Evolutionary conservation across 352 stramenopile species (phyloP).

Genomic region (Hyaloperonospora arabidopsidis): DNA sequence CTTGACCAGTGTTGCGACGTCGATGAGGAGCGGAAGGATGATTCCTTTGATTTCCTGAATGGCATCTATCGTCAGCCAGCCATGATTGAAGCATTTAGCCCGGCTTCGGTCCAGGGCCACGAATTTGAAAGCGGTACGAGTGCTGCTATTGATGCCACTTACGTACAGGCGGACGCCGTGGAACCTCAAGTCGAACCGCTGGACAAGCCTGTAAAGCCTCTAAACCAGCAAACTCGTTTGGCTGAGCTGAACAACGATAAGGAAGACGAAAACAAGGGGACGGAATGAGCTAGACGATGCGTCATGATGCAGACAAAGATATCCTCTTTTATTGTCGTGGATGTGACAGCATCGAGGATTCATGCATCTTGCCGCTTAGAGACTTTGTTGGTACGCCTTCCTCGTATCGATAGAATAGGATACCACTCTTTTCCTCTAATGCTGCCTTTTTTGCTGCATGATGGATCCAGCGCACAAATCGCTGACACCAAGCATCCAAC

Average conservation of each 20-base stretch:
- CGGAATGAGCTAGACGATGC: constrained; percentile 5
- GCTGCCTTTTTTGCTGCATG: no score
- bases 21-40: constrained; percentile 45
- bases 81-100: constrained; percentile 39
- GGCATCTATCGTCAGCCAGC: constrained; percentile 63
- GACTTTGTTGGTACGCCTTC: no score
- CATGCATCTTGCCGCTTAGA: no score
- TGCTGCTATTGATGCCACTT: constrained; percentile 18
- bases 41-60: constrained; percentile 55
- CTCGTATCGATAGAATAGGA: no score
- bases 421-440: no score
- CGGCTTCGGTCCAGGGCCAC: constrained; percentile 17
- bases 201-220: constrained; percentile 19
- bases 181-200: constrained; percentile 12
- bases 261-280: constrained; percentile 18
- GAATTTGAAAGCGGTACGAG: constrained; percentile 18
- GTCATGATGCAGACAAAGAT: no score
- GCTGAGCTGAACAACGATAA: constrained; percentile 40
- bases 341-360: no score
- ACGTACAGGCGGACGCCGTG: constrained; percentile 10
- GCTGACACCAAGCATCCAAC: no score
- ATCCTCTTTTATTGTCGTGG: no score
- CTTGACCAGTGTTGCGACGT: constrained; percentile 59
- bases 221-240: constrained; percentile 30
- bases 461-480: no score